Conservation (phyloP, 140 eudicot species). For the Flaveria floridana region DNA sequence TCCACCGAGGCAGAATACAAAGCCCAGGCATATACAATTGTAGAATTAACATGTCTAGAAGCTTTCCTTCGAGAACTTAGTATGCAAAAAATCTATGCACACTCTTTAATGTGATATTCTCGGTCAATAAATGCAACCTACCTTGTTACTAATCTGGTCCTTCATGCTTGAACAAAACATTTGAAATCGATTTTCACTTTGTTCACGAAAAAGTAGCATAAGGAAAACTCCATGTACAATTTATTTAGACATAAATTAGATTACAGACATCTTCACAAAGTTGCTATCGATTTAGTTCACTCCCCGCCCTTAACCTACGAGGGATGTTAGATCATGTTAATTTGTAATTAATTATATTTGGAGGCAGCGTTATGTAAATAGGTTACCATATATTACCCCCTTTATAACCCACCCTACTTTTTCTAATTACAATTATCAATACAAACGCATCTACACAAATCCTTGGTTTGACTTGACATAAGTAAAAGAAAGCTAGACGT, state of each 20-base stretch:
- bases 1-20: no score
- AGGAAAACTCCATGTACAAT: background rate
- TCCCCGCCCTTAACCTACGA: background rate
- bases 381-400: no score
- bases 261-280: background rate
- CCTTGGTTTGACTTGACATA: no score
- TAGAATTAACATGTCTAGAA: background rate
- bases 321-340: no score
- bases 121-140: background rate
- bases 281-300: background rate
- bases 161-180: constrained; percentile 1
- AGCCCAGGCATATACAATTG: no score
- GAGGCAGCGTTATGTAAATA: no score
- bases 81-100: background rate
- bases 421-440: no score
- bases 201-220: background rate
- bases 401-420: no score
- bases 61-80: constrained; percentile 8
- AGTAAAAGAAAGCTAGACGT: no score
- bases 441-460: no score
- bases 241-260: background rate
- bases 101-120: constrained; percentile 23
- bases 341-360: no score
- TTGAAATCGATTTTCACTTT: constrained; percentile 11
- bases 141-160: background rate